phyloP scores from a whole-genome alignment of 2,329 filamentous ascomycete genomes.

The Cercospora citrullina region DNA sequence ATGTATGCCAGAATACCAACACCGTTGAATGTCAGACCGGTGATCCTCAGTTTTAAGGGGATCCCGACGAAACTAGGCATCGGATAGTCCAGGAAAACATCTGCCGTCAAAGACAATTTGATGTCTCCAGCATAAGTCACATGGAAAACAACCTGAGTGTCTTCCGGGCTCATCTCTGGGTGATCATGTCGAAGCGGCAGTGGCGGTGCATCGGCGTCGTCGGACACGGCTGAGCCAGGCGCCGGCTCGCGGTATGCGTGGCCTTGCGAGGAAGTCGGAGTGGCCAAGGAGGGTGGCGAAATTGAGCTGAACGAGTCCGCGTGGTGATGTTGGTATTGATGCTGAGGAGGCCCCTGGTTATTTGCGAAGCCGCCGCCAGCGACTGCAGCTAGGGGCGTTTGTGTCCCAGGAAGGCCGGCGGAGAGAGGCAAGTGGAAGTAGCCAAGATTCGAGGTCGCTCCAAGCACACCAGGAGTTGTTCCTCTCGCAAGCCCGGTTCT shows the following conservation, averaged over 20 bases:
- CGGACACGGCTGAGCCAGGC: constrained; percentile 22
- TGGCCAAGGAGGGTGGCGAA: constrained; percentile 49
- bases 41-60: constrained; percentile 90
- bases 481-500: constrained; percentile 43
- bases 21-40: constrained; percentile 90
- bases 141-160: constrained; percentile 89
- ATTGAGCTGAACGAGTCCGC: constrained; percentile 48
- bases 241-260: constrained; percentile 31
- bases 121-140: constrained; percentile 88
- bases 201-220: constrained; percentile 31
- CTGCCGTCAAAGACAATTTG: constrained; percentile 83
- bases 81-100: constrained; percentile 94
- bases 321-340: constrained; percentile 39
- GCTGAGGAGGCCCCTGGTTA: constrained; percentile 33
- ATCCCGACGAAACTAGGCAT: constrained; percentile 98
- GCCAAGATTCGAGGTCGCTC: constrained; percentile 73
- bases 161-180: constrained; percentile 75
- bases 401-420: constrained; percentile 69
- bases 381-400: constrained; percentile 77
- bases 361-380: constrained; percentile 66
- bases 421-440: constrained; percentile 81
- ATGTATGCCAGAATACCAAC: constrained; percentile 92
- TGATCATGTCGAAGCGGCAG: constrained; percentile 54
- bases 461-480: constrained; percentile 62
- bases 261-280: constrained; percentile 47